phyloP scores from a whole-genome alignment of 495 filamentous ascomycete genomes.

The Hypoxylon trugodes region DNA sequence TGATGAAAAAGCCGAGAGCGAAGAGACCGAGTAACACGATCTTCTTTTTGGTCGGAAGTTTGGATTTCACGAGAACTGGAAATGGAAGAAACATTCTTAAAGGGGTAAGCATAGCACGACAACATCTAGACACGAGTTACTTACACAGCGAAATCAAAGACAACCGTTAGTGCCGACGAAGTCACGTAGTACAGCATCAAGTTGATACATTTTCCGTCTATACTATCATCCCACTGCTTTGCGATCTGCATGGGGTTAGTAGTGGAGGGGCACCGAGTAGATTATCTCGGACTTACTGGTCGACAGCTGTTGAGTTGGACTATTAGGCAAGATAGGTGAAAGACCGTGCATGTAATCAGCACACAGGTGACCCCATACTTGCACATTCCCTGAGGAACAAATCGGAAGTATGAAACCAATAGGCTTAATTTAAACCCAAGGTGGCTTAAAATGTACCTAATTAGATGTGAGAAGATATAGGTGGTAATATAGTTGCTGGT shows the following conservation, averaged over 20 bases:
- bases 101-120: background rate
- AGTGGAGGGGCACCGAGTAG: background rate
- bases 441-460: slow-evolving; percentile 53
- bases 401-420: slow-evolving; percentile 59
- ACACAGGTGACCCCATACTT: slow-evolving; percentile 45
- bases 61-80: slow-evolving; percentile 56
- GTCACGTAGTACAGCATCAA: slow-evolving; percentile 54
- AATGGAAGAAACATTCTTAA: slow-evolving; percentile 57
- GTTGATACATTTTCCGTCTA: slow-evolving; percentile 53
- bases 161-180: slow-evolving; percentile 53
- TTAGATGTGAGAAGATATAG: background rate
- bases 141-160: slow-evolving; percentile 59
- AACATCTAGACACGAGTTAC: slow-evolving; percentile 8
- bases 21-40: slow-evolving; percentile 57
- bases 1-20: slow-evolving; percentile 62
- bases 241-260: slow-evolving; percentile 41
- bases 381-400: slow-evolving; percentile 55
- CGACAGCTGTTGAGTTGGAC: slow-evolving; percentile 56
- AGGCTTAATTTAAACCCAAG: slow-evolving; percentile 64
- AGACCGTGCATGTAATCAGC: slow-evolving; percentile 46
- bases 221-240: slow-evolving; percentile 55
- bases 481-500: background rate
- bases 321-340: slow-evolving; percentile 47
- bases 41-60: slow-evolving; percentile 51
- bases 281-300: slow-evolving; percentile 44